Conservation (phyloP, 371 early-diverging fungal species). For the Mortierella sp. region DNA sequence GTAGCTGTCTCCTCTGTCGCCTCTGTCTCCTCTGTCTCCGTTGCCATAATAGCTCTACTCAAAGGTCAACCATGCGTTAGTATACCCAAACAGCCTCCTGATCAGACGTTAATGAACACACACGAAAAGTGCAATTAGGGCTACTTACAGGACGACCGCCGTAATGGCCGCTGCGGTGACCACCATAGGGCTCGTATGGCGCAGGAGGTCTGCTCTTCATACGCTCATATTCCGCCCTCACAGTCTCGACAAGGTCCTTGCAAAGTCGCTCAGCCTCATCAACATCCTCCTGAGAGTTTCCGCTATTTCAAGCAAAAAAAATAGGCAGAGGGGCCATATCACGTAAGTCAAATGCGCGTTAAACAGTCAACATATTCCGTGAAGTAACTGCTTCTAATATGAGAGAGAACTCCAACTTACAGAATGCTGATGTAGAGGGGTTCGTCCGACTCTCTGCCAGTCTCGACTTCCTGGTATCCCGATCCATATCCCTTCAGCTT, state of each 20-base stretch:
- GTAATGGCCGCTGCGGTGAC: slow-evolving; percentile 39
- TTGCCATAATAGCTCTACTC: slow-evolving; percentile 9
- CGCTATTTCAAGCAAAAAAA: slow-evolving; percentile 53
- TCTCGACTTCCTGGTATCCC: slow-evolving; percentile 78
- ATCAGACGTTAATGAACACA: background rate
- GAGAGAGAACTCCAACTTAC: slow-evolving; percentile 61
- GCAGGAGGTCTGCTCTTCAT: slow-evolving; percentile 60
- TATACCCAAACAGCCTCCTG: background rate
- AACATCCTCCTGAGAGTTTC: slow-evolving; percentile 75
- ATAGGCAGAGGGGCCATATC: background rate
- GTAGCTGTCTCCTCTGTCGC: no score
- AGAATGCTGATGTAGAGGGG: slow-evolving; percentile 84
- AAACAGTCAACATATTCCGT: background rate
- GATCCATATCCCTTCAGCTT: slow-evolving; percentile 89
- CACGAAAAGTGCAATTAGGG: background rate
- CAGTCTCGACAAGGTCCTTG: slow-evolving; percentile 82
- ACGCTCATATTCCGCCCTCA: slow-evolving; percentile 78
- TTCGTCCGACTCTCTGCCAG: slow-evolving; percentile 82
- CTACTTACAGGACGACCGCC: slow-evolving; percentile 47
- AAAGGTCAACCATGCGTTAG: slow-evolving; percentile 15
- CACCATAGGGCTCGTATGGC: slow-evolving; percentile 56
- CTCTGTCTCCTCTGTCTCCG: no score
- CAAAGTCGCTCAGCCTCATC: slow-evolving; percentile 78
- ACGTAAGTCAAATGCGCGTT: background rate
- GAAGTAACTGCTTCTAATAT: background rate